A percentile compares a stretch with the other conserved stretches of the same genome.
These are phyloP conservation scores for Cicer chorassanicum DNA, from an alignment of 306 rosid species.

Conservation along the genomic window DNA sequence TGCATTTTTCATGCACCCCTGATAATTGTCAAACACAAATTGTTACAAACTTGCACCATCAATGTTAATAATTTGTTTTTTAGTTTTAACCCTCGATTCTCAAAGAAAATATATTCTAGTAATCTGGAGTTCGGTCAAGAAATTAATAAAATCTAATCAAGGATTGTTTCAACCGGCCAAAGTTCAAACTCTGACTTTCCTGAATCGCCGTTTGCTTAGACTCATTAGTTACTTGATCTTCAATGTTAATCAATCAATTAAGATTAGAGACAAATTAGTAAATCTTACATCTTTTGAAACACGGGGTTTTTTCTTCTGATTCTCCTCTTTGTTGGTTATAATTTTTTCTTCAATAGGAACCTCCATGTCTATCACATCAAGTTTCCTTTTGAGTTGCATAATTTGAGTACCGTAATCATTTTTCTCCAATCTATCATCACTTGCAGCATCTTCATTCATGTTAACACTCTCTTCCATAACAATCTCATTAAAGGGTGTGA, in stretches of 20 bases:
- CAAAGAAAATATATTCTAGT: no score
- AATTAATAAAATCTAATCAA: no score
- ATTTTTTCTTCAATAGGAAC: constrained; percentile 41
- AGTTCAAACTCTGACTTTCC: no score
- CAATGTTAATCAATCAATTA: no score
- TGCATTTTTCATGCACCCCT: constrained; percentile 60
- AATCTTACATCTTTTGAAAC: constrained; percentile 61
- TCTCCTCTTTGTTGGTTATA: constrained; percentile 37
- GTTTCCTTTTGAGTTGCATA: constrained; percentile 61
- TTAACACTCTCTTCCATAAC: constrained; percentile 52
- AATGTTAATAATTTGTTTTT: not conserved
- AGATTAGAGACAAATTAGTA: not conserved
- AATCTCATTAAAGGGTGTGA: constrained; percentile 51
- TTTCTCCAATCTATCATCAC: constrained; percentile 29
- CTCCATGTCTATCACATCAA: constrained; percentile 43
- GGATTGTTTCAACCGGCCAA: no score
- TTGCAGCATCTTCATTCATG: constrained; percentile 44
- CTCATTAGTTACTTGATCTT: no score
- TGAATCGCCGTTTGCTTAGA: no score
- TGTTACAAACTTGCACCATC: constrained; percentile 15
- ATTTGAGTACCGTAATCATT: constrained; percentile 42
- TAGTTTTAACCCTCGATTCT: no score
- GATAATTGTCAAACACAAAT: constrained; percentile 36
- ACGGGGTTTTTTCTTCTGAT: constrained; percentile 61
- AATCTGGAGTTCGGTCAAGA: no score